Evolutionary conservation across 352 stramenopile species (phyloP), one percentile per base, ranked within the genome.

Genomic region (Phytophthora rubi): DNA sequence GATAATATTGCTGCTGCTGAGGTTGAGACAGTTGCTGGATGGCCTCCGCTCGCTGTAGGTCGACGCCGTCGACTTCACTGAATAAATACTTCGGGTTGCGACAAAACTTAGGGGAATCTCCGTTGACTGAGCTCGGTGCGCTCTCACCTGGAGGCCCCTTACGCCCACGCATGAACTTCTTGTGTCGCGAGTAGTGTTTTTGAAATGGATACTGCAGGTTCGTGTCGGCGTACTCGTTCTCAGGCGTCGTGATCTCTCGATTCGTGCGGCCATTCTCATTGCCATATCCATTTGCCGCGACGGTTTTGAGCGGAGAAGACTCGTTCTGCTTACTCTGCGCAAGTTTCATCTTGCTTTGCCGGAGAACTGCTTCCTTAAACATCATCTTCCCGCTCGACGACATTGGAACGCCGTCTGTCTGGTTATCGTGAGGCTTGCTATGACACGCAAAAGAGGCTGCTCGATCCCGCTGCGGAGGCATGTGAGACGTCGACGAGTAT

Each of bases 311-410:
- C 39, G 53, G 15, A 18, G 35, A 16, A 47, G 35, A 12, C 35
- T 68, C 62, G n/a, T 60, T 26, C 6, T 45, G 54, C 21, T 69
- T 74, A 12, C 26, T 52, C 18, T 73, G 53, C 4, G 54, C 35
- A 54, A 53, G 52, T 18, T 71, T 73, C 39, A 64, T 23, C 35
- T 69, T 73, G 51, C 62, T 77, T 53, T 86, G 79, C 53, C 80
- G 76, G 13, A 92, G 62, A 6, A 90, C 81, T 21, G 78, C 77
- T 59, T 90, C 83, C 30, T 88, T 80, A 54, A 88, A 90, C 10
- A 81, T 32, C 3, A 88, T 42, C 28, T 80, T 76, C n/a, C 77
- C 74, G 39, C 42, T 64, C 4, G 54, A 53, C 26, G 66, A 75
- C 10, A 58, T 48, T 5, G 63, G 53, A 37, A 15, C 35, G 15